Percentiles rank a stretch among this genome's conserved stretches.
Conservation (phyloP, 352 stramenopile species). For the Elongisporangium anandrum region DNA sequence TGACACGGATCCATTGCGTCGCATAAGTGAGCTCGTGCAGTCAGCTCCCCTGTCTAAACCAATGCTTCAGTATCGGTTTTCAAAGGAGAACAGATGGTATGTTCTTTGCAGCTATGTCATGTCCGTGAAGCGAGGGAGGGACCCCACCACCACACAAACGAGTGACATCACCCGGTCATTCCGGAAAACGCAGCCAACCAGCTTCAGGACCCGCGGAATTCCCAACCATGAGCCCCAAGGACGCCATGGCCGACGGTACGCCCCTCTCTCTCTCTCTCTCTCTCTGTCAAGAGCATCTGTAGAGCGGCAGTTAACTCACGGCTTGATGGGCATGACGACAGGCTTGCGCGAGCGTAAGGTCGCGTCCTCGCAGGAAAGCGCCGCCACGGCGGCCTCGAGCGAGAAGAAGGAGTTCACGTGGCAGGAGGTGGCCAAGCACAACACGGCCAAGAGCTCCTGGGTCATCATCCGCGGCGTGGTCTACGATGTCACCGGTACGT, state of each 20-base stretch:
- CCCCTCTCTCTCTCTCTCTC: not conserved
- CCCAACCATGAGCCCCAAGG: not conserved
- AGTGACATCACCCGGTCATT: not conserved
- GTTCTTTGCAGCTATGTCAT: not conserved
- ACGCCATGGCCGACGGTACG: conserved; percentile 14
- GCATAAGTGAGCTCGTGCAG: not conserved
- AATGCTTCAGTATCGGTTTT: not conserved
- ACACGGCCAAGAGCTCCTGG: conserved; percentile 94
- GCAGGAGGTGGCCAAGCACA: conserved; percentile 94
- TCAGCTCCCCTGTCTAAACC: not conserved
- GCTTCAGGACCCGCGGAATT: not conserved
- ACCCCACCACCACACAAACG: not conserved
- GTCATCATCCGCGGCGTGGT: conserved; percentile 92
- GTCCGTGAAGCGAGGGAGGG: not conserved
- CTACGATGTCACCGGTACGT: conserved; percentile 91
- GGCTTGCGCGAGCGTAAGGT: conserved; percentile 62
- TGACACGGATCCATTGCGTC: not conserved
- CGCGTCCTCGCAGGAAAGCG: conserved; percentile 5
- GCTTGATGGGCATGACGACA: not conserved
- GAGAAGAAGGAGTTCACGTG: conserved; percentile 78
- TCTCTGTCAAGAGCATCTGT: not conserved
- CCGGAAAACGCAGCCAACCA: not conserved
- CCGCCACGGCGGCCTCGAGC: conserved; percentile 10
- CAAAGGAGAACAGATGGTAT: not conserved
- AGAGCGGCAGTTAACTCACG: not conserved